phyloP scores from a whole-genome alignment of 768 basidiomycete genomes.

The Lyophyllum decastes region DNA sequence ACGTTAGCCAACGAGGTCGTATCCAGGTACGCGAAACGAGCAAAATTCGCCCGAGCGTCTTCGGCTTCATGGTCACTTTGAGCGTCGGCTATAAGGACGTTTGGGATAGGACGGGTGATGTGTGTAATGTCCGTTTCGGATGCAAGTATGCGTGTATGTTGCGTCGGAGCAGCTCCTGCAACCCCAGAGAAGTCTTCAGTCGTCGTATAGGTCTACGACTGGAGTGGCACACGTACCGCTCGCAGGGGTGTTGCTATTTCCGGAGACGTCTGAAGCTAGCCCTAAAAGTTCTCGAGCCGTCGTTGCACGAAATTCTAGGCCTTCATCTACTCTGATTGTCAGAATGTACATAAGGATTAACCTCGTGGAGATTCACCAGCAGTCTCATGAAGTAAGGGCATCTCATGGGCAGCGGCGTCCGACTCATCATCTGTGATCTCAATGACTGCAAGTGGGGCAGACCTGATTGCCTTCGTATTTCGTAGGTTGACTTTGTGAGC shows the following conservation, averaged over 20 bases:
- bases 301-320: neutral
- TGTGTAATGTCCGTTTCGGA: neutral
- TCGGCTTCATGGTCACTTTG: slow-evolving; percentile 28
- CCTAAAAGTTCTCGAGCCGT: neutral
- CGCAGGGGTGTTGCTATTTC: neutral
- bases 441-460: slow-evolving; percentile 11
- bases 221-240: neutral
- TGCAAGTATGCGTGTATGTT: neutral
- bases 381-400: neutral
- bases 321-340: neutral
- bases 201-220: neutral
- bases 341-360: neutral
- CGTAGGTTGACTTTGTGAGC: slow-evolving; percentile 5
- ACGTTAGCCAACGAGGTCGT: slow-evolving; percentile 8
- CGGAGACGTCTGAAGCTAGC: neutral
- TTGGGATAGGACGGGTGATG: neutral
- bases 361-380: neutral
- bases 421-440: slow-evolving; percentile 25
- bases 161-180: neutral
- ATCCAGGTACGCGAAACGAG: slow-evolving; percentile 41
- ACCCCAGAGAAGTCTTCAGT: neutral
- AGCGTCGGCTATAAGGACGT: neutral
- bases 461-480: neutral
- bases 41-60: slow-evolving; percentile 28
- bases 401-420: neutral